Evolutionary conservation across 2,329 filamentous ascomycete genomes (phyloP).

Genomic region (Colletotrichum endophyticum): DNA sequence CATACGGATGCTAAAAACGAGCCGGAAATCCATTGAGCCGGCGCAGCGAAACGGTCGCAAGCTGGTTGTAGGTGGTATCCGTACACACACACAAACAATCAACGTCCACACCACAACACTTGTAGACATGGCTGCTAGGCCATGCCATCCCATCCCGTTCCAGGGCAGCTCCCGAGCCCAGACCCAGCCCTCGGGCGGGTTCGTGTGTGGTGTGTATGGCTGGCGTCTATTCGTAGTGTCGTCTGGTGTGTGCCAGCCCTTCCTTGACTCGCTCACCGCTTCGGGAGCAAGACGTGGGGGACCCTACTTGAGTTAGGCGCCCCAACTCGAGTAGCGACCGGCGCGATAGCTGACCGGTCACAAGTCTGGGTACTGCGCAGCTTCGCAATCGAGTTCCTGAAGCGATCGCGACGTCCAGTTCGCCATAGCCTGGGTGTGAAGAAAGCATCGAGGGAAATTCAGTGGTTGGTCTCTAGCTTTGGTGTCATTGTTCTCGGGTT

Average conservation of each 20-base stretch:
- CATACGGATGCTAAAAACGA: neutral
- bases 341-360: neutral
- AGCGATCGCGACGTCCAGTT: neutral
- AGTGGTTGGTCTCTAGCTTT: neutral
- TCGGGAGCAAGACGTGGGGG: conserved; percentile 1
- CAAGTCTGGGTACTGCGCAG: neutral
- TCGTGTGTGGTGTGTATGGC: neutral
- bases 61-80: neutral
- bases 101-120: neutral
- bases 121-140: neutral
- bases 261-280: conserved; percentile 23
- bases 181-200: neutral
- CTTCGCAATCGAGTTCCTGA: neutral
- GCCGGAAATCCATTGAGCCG: neutral
- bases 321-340: neutral
- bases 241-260: conserved; percentile 1
- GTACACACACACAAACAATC: too few species aligned
- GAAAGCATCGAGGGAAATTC: neutral
- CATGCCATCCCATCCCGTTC: conserved; percentile 1
- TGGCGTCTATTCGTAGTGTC: neutral
- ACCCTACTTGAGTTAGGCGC: neutral
- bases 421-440: neutral
- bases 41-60: neutral
- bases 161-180: neutral
- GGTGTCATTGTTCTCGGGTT: neutral